phyloP scores from a whole-genome alignment of 1,139 yeast species.

The Suhomyces yuchorum region DNA sequence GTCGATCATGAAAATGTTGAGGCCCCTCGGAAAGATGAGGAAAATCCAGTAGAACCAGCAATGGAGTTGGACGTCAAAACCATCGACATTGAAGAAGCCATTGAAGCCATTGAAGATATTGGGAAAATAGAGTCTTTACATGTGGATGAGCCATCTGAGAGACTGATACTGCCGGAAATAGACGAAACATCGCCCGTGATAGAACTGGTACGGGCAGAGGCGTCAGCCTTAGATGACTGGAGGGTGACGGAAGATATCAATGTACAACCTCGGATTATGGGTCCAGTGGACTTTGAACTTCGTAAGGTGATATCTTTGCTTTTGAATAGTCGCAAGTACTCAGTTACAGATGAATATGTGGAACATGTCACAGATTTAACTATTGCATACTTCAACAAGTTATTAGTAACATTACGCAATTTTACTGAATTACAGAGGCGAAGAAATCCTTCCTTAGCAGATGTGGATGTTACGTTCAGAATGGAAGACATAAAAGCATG shows the following conservation, averaged over 20 bases:
- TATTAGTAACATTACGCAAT: conserved; percentile 51
- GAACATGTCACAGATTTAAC: conserved; percentile 51
- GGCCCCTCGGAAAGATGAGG: not conserved
- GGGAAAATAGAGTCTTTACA: conserved; percentile 7
- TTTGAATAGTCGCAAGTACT: conserved; percentile 40
- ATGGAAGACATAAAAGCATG: conserved; percentile 47
- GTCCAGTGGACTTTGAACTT: conserved; percentile 41
- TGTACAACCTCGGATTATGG: conserved; percentile 4
- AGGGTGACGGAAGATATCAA: not conserved
- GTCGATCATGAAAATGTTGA: not conserved
- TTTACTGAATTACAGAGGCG: conserved; percentile 72
- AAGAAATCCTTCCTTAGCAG: conserved; percentile 57
- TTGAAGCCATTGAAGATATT: conserved; percentile 9
- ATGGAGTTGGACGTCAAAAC: conserved; percentile 7
- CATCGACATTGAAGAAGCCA: conserved; percentile 10
- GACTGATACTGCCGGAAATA: conserved; percentile 2
- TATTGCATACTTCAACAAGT: conserved; percentile 49
- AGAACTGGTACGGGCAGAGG: conserved; percentile 5
- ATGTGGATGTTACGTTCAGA: conserved; percentile 52
- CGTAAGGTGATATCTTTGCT: conserved; percentile 36
- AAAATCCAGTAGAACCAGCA: not conserved
- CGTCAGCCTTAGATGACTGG: conserved; percentile 6
- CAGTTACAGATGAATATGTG: conserved; percentile 46
- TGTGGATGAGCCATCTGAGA: not conserved
- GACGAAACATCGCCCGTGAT: conserved; percentile 2